A percentile compares a stretch with the other conserved stretches of the same genome.
Conservation (phyloP, 768 basidiomycete genomes). For the Mycena capillaripes region DNA sequence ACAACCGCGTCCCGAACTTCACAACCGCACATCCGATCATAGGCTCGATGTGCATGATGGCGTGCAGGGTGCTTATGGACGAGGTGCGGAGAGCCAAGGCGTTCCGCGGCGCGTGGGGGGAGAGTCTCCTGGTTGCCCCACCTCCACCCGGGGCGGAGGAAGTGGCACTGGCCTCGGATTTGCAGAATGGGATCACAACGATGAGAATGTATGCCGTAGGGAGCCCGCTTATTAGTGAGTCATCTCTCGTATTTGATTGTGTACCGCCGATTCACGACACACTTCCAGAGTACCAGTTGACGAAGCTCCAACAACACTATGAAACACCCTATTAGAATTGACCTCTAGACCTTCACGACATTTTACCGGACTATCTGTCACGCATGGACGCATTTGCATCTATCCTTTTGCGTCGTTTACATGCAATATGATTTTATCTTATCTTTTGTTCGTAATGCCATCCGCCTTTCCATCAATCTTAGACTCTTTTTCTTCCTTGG, state of each 20-base stretch:
- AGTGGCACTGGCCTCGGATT: background rate
- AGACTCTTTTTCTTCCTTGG: too few species aligned
- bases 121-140: background rate
- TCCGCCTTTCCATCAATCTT: too few species aligned
- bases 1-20: background rate
- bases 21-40: constrained; percentile 11
- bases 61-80: constrained; percentile 8
- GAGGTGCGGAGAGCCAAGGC: background rate
- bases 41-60: constrained; percentile 2
- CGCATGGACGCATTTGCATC: too few species aligned
- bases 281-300: constrained; percentile 21
- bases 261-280: background rate
- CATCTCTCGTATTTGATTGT: background rate
- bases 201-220: constrained; percentile 16
- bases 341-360: too few species aligned
- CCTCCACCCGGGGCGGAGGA: constrained; percentile 9
- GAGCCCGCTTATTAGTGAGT: constrained; percentile 12
- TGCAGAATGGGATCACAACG: background rate
- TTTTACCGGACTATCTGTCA: too few species aligned
- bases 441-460: too few species aligned
- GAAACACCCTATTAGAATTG: background rate
- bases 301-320: constrained; percentile 16
- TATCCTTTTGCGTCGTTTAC: too few species aligned
- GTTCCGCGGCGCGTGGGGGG: constrained; percentile 7
- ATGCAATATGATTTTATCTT: too few species aligned